phyloP scores from a whole-genome alignment of 2,329 filamentous ascomycete genomes.

The Blastomyces gilchristii region DNA sequence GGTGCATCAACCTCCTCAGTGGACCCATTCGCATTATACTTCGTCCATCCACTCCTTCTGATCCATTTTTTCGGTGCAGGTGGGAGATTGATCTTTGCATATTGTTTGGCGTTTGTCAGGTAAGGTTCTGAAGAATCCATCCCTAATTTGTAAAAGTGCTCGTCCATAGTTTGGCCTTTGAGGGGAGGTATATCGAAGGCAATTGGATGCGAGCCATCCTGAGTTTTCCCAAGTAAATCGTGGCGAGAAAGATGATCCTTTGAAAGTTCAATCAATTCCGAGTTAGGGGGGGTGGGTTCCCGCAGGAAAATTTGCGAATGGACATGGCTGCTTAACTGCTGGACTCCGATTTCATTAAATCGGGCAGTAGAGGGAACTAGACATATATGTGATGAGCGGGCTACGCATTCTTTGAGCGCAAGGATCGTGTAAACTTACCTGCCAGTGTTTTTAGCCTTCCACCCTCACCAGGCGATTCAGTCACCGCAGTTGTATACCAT shows the following conservation, averaged over 20 bases:
- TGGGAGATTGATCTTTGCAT: conserved; percentile 52
- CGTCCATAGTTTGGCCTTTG: conserved; percentile 72
- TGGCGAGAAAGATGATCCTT: conserved; percentile 74
- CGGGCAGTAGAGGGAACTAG: conserved; percentile 47
- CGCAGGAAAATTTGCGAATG: conserved; percentile 71
- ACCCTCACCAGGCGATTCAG: background rate
- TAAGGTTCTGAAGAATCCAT: conserved; percentile 81
- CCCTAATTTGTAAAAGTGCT: conserved; percentile 86
- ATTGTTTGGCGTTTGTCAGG: conserved; percentile 61
- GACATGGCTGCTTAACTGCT: conserved; percentile 78
- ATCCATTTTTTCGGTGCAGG: conserved; percentile 63
- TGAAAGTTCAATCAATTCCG: conserved; percentile 67
- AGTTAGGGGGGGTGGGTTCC: conserved; percentile 44
- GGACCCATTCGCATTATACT: conserved; percentile 66
- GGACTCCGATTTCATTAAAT: conserved; percentile 87
- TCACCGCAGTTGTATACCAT: background rate
- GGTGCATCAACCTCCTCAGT: conserved; percentile 66
- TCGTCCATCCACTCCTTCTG: conserved; percentile 80
- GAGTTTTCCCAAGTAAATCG: conserved; percentile 82
- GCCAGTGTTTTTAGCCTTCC: background rate
- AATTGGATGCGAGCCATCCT: conserved; percentile 62
- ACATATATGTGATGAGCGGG: background rate
- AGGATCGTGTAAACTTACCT: background rate
- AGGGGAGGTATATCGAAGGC: conserved; percentile 75
- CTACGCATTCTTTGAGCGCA: background rate